Evolutionary conservation across 306 rosid genomes (phyloP), one percentile per base, ranked within the genome.

Genomic region (Astragalus glycyphyllos): DNA sequence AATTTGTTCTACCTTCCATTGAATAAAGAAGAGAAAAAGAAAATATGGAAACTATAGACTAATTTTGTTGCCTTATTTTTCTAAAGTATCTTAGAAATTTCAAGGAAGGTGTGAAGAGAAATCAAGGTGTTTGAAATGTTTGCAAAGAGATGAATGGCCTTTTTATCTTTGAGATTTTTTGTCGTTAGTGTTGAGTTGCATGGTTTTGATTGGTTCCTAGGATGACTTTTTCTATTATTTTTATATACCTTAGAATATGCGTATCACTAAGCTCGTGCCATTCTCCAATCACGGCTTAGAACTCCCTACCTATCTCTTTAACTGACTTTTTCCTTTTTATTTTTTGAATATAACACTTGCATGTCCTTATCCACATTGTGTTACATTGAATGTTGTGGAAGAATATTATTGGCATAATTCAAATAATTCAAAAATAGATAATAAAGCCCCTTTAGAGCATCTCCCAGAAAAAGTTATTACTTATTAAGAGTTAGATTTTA

Each of bases 101-200:
- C 7, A 62, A 78, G 57, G 5, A 31, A 67, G 56, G 82, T 23
- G 66, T 16, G 0, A 53, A 77, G 61, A 80, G 80, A 76, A 81
- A 76, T 20, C 53, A 9, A 69, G 59, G 98, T 45, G 69, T 85
- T 89, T 89, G 96, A 91, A 95, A 91, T 89, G 96, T 91, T 95
- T 81, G 77, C 79, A 82, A 55, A 65, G 79, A 71, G 85, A 72
- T 73, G 82, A 38, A 41, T 76, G 77, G 16, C 42, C 86, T 67
- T 91, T 95, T 89, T 95, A 91, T 86, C 55, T 49, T 42, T 72
- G 86, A 58, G 15, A 45, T 17, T 7, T 69, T 31, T 87, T 82
- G 97, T 89, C 96, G 81, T 85, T 69, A 87, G 11, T 80, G 79
- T 63, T 58, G 2, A 26, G 72, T 12, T 83, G 84, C 62, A 45